Percentiles rank a stretch among this genome's conserved stretches.
These are phyloP conservation scores for Trifolium dubium DNA, from an alignment of 306 rosid species.

Conservation along the genomic window DNA sequence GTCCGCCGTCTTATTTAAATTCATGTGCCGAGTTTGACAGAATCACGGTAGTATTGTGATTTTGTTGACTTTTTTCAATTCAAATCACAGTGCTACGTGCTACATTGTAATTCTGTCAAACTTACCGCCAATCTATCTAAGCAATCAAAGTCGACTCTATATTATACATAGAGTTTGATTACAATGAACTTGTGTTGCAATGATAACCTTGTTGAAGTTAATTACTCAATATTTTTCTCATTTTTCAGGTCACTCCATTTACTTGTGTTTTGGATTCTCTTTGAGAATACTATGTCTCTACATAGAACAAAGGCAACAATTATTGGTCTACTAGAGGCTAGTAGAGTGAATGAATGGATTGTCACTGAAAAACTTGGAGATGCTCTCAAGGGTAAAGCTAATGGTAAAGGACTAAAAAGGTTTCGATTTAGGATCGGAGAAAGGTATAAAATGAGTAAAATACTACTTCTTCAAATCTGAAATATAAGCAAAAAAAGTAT, in stretches of 20 bases:
- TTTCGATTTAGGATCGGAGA: conserved; percentile 65
- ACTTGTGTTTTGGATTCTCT: conserved; percentile 78
- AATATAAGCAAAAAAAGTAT: background rate
- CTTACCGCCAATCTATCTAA: no score
- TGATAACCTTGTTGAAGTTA: background rate
- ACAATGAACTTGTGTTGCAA: no score
- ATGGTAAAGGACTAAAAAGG: conserved; percentile 52
- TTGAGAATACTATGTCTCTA: conserved; percentile 87
- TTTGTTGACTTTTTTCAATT: no score
- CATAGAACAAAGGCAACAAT: conserved; percentile 88
- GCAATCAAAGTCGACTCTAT: no score
- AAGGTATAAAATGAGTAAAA: conserved; percentile 53
- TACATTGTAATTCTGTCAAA: no score
- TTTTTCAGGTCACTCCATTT: conserved; percentile 74
- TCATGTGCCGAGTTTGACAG: no score
- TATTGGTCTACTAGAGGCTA: conserved; percentile 73
- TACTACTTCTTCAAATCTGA: background rate
- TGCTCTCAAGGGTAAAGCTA: conserved; percentile 59
- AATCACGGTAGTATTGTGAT: no score
- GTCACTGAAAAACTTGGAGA: conserved; percentile 92
- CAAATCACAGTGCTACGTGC: no score
- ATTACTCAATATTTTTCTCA: conserved; percentile 11
- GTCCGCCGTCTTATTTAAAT: conserved; percentile 35
- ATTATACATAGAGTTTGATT: no score
- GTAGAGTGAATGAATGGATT: conserved; percentile 84